Conservation (phyloP, 2,329 filamentous ascomycete genomes). For the Dothistroma septosporum region DNA sequence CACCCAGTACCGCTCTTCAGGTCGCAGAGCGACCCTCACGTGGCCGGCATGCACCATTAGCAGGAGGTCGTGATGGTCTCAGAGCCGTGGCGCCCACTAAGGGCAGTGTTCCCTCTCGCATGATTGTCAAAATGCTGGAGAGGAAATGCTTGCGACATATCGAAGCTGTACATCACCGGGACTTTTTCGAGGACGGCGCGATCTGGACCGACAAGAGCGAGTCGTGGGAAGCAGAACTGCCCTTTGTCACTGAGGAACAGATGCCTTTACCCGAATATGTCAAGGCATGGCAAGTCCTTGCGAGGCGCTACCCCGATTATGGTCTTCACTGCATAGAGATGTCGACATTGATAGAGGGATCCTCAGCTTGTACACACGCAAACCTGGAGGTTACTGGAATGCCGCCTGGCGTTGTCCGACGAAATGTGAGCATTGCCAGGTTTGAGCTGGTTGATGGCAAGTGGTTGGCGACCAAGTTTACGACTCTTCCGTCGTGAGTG, state of each 20-base stretch:
- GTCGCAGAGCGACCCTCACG: not conserved
- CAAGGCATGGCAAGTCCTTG: slow-evolving; percentile 9
- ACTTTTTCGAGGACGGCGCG: slow-evolving; percentile 10
- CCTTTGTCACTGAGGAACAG: not conserved
- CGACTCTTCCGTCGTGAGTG: slow-evolving; percentile 4
- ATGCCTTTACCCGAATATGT: slow-evolving; percentile 9
- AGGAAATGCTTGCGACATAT: slow-evolving; percentile 10
- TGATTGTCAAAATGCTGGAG: slow-evolving; percentile 7
- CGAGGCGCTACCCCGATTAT: slow-evolving; percentile 7
- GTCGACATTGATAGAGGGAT: slow-evolving; percentile 3
- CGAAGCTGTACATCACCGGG: slow-evolving; percentile 7
- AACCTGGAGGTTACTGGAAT: slow-evolving; percentile 10
- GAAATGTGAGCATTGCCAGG: slow-evolving; percentile 6
- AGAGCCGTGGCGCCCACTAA: slow-evolving; percentile 1
- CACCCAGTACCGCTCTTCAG: not conserved
- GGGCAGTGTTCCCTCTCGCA: slow-evolving; percentile 3
- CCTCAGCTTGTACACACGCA: not conserved
- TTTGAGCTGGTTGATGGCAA: slow-evolving; percentile 10
- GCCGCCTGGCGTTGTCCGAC: slow-evolving; percentile 5
- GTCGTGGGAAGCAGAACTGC: slow-evolving; percentile 9
- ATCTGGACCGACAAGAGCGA: slow-evolving; percentile 9
- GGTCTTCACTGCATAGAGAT: slow-evolving; percentile 5
- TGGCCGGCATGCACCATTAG: slow-evolving; percentile 2
- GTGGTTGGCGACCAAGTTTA: slow-evolving; percentile 15
- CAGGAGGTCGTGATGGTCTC: slow-evolving; percentile 8